These are phyloP conservation scores for Basipetospora sp. DNA, from an alignment of 2,329 filamentous ascomycete species.

Conservation along the genomic window DNA sequence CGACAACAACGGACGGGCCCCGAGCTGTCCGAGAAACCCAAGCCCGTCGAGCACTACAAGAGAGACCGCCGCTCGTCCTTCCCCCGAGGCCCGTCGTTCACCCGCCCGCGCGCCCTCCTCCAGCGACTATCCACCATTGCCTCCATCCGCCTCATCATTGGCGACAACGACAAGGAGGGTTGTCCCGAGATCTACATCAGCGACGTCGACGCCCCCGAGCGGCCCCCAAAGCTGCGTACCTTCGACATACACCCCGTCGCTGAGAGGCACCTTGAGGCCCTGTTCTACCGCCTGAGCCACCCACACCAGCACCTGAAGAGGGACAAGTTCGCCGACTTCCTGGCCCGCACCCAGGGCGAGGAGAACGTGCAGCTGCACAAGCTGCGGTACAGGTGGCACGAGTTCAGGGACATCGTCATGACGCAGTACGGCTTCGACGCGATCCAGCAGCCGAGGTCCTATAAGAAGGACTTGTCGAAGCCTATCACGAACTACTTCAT, in stretches of 20 bases:
- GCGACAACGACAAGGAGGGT: neutral
- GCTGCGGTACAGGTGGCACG: slow-evolving; percentile 4
- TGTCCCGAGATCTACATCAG: neutral
- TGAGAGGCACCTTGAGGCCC: neutral
- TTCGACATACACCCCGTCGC: slow-evolving; percentile 1
- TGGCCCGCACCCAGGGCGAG: slow-evolving; percentile 1
- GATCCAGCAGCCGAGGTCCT: slow-evolving; percentile 23
- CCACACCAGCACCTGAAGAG: slow-evolving; percentile 3
- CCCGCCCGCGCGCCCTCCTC: slow-evolving; percentile 2
- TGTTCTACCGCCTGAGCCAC: neutral
- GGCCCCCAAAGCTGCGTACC: neutral
- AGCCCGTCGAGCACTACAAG: neutral
- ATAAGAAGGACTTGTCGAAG: slow-evolving; percentile 42
- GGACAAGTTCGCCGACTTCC: slow-evolving; percentile 3
- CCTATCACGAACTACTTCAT: slow-evolving; percentile 85
- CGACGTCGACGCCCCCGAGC: neutral
- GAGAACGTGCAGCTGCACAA: slow-evolving; percentile 2
- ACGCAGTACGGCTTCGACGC: slow-evolving; percentile 30
- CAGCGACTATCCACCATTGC: slow-evolving; percentile 6
- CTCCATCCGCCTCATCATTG: slow-evolving; percentile 2
- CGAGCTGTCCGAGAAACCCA: neutral
- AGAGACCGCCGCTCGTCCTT: neutral
- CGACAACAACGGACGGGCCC: neutral
- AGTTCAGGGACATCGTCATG: slow-evolving; percentile 11
- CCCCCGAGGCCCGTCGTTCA: neutral